Base-by-base conservation (phyloP, 352 stramenopile species). In the Pythium utonaiense region DNA sequence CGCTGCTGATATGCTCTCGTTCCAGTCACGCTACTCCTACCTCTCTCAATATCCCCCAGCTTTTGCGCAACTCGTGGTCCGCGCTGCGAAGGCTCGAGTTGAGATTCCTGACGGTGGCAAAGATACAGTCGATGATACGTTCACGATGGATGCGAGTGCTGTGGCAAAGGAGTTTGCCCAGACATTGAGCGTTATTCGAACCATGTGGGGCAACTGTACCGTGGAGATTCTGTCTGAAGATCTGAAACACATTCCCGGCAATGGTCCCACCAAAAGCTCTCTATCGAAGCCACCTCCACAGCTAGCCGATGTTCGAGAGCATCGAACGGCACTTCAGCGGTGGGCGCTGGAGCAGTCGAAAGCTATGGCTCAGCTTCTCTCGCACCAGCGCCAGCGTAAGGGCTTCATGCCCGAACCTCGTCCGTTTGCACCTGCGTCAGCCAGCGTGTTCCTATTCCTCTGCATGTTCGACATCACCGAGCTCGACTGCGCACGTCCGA, bases 41-140 rank as follows among this genome's bases (percentile, higher is more conserved):
- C 53, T 89, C 27, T 64, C 75, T 25, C 48, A 52, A 8, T 78
- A 80, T 45, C 71, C 77, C 6, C 61, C 73, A 42, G 57, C 74
- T 24, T 67, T 87, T 25, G 74, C 74, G 49, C 77, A 87, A 49
- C 87, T 80, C 42, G 67, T 86, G 14, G 61, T 83, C 31, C 73
- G 86, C 71, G 70, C 74, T 16, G 61, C 77, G 16, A 65, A 70
- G 49, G 31, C 60, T 1, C 42, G 53, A 17, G 7, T 17, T 16
- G 54, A 47, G 21, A 24, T 24, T 2, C 3, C 25, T 24, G 27
- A 22, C 21, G 27, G 3, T 34, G 27, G 21, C 44, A 9, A 61
- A 25, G 27, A 33, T 19, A 38, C 14, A 3, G 30, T 14, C n/a
- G 51, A 34, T 13, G 12, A 42, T 33, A 21, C 33, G 8, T 0